Conservation (phyloP, 2,329 filamentous ascomycete genomes). For the Ceratocystis colombiana region DNA sequence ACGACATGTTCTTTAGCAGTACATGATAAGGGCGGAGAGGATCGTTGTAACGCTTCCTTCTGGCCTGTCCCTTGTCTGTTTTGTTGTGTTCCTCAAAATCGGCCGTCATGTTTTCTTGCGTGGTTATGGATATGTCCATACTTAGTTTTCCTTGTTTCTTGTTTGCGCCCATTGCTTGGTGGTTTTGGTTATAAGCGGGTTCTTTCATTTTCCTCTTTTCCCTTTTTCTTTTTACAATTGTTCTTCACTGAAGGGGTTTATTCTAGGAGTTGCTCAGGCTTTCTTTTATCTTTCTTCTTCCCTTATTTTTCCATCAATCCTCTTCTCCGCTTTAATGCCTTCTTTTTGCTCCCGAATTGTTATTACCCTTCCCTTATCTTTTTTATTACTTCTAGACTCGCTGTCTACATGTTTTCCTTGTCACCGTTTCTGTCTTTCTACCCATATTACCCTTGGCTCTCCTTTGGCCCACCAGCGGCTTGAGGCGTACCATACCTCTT, state of each 20-base stretch:
- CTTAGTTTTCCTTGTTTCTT: not conserved
- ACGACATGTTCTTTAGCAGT: conserved; percentile 45
- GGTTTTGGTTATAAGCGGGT: conserved; percentile 15
- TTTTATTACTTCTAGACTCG: conserved; percentile 10
- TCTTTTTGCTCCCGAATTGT: not conserved
- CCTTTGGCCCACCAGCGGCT: not conserved
- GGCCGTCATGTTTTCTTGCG: not conserved
- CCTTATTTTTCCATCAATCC: not conserved
- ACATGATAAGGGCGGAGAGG: conserved; percentile 27
- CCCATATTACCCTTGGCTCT: not conserved
- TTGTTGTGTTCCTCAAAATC: conserved; percentile 10
- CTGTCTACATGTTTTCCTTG: conserved; percentile 1
- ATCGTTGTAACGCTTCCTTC: not conserved
- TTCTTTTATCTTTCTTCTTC: conserved; percentile 6
- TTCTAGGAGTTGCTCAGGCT: conserved; percentile 6
- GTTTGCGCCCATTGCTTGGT: conserved; percentile 2
- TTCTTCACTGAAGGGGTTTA: conserved; percentile 1
- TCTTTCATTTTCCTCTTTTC: not conserved
- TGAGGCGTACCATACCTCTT: not conserved
- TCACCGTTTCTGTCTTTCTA: not conserved
- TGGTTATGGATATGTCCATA: not conserved
- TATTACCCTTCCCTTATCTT: not conserved
- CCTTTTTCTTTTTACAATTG: not conserved
- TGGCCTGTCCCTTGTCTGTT: not conserved
- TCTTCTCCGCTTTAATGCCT: not conserved